These are phyloP conservation scores for Amphibolis antarctica DNA, from an alignment of 106 monocot species.

Conservation along the genomic window DNA sequence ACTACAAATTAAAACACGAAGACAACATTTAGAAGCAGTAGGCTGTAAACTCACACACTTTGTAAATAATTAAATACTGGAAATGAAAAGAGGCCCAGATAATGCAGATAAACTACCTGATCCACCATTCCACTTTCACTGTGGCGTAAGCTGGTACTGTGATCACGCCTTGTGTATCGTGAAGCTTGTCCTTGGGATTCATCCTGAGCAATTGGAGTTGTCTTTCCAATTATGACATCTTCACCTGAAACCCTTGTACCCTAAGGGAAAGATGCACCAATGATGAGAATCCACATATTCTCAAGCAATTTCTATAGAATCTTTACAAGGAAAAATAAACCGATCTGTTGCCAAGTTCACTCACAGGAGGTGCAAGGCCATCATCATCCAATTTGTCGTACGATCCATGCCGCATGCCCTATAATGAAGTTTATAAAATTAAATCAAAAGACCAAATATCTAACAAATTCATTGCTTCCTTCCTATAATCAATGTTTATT, in stretches of 20 bases:
- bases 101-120: constrained; percentile 39
- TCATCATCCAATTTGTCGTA: constrained; percentile 98
- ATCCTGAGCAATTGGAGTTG: constrained; percentile 90
- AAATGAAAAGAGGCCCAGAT: not conserved
- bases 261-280: constrained; percentile 22
- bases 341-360: constrained; percentile 3
- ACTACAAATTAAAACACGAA: not conserved
- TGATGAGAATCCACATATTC: not conserved
- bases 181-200: constrained; percentile 90
- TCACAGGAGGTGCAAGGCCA: constrained; percentile 98
- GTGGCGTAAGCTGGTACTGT: constrained; percentile 90
- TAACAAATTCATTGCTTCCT: no score
- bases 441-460: not conserved
- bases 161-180: constrained; percentile 73
- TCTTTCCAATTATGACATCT: constrained; percentile 98
- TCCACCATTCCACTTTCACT: constrained; percentile 99
- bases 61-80: no score
- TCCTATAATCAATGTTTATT: no score
- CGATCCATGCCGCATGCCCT: constrained; percentile 98
- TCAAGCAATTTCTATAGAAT: not conserved
- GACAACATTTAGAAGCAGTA: no score
- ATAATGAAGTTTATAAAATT: not conserved
- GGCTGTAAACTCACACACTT: no score
- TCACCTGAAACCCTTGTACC: constrained; percentile 98
- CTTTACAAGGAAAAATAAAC: no score